These are phyloP conservation scores for Leccinum pellstonianum DNA, from an alignment of 768 basidiomycete species.

Conservation along the genomic window DNA sequence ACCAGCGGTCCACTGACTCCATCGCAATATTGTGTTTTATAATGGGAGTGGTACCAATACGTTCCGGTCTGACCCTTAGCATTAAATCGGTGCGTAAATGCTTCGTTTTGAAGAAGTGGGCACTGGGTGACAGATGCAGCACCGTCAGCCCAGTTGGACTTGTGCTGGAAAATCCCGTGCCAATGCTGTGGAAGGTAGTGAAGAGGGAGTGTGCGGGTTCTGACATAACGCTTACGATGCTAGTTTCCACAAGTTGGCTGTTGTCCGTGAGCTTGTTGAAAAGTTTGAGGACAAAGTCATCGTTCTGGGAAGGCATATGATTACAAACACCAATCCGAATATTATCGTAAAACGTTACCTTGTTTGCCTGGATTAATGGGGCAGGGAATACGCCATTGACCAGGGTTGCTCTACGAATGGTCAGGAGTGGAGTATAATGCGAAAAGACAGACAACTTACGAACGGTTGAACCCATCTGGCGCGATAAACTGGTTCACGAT, in stretches of 20 bases:
- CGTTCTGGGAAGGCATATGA: conserved; percentile 28
- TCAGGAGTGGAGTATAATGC: neutral
- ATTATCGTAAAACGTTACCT: conserved; percentile 18
- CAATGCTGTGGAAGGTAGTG: neutral
- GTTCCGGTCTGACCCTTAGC: conserved; percentile 37
- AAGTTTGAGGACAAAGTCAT: conserved; percentile 42
- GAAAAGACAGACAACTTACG: conserved; percentile 23
- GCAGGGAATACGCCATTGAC: conserved; percentile 46
- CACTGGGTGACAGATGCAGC: conserved; percentile 43
- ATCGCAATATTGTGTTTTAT: conserved; percentile 39
- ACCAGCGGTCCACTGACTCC: conserved; percentile 44
- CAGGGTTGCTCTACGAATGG: conserved; percentile 37
- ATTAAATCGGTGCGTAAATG: conserved; percentile 39
- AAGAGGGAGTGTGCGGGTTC: conserved; percentile 13
- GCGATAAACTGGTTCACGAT: conserved; percentile 40
- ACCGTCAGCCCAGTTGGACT: conserved; percentile 37
- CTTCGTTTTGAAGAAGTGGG: conserved; percentile 35
- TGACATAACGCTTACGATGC: neutral
- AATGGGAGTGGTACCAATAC: conserved; percentile 50
- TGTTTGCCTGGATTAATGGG: conserved; percentile 43
- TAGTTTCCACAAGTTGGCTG: neutral
- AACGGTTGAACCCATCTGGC: conserved; percentile 49
- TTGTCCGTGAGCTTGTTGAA: conserved; percentile 27
- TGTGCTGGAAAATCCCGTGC: neutral
- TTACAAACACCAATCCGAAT: neutral